Base-by-base conservation (phyloP, 768 basidiomycete species). In the Dentipellis sp. region DNA sequence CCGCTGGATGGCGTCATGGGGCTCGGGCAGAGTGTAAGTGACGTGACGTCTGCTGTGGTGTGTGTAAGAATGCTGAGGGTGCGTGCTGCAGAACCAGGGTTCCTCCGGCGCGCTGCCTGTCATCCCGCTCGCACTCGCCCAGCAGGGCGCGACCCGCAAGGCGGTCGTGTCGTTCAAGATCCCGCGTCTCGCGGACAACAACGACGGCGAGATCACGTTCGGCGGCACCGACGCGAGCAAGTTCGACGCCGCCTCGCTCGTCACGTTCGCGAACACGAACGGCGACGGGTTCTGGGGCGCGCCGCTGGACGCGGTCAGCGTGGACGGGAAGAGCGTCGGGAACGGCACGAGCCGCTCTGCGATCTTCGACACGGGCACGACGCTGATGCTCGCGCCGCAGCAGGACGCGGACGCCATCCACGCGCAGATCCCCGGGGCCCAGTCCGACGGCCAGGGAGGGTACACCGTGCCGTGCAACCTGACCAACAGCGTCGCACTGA, bases 131-230 rank as follows among this genome's bases (percentile, higher is more conserved):
- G 82, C 81, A 1, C 58, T 71, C 17, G 72, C 71, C 5, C 29
- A 29, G 29, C 29, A 29, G 29, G 81, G 81, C 36, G 70, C 80
- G 53, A 82, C 93, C 55, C 59, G 70, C 29, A 74, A 77, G 6
- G 77, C 88, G 1, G 84, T 93, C 65, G 79, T 82, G 10, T 88
- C 88, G 9, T 91, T 79, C 79, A 91, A 88, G 72, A 82, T 94
- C 55, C 76, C 88, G 2, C 86, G 91, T 56, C 71, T 85, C 36
- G 75, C 78, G 8, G 89, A 92, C 65, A 71, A 77, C 62, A 68
- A 86, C 61, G 86, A 91, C 62, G 91, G 91, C 52, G 78, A 90
- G 70, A 78, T 93, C 57, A 90, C 90, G 6, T 88, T 94, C 59
- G 91, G 91, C 37, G 85, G 78, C 11, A 75, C 90, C 36, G 88